These are phyloP conservation scores for Oldenlandia corymbosa DNA, from an alignment of 257 asterid genomes.

Conservation along the genomic window DNA sequence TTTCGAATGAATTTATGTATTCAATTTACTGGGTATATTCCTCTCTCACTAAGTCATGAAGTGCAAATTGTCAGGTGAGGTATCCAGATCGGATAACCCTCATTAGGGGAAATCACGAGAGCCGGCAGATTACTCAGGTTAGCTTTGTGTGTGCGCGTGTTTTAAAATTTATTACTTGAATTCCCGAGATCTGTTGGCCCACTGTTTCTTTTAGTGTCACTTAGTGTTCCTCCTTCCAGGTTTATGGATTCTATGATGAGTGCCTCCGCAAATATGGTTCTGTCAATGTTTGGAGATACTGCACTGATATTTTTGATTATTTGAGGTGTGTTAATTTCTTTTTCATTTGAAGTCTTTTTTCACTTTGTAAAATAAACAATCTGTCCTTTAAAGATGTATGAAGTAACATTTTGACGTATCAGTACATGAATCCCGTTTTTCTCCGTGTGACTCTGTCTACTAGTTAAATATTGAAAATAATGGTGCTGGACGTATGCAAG, in stretches of 20 bases:
- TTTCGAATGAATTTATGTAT: neutral
- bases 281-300: constrained; percentile 95
- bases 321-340: constrained; percentile 55
- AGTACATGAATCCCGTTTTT: neutral
- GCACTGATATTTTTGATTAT: constrained; percentile 95
- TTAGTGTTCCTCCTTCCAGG: constrained; percentile 44
- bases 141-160: neutral
- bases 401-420: too few relatives aligned
- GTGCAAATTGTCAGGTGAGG: constrained; percentile 55
- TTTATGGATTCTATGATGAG: constrained; percentile 97
- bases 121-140: constrained; percentile 99
- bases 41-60: constrained; percentile 1
- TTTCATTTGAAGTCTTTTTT: neutral
- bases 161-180: too few relatives aligned
- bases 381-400: too few relatives aligned
- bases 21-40: neutral
- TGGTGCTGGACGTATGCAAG: neutral
- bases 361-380: neutral
- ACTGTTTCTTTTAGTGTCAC: constrained; percentile 10
- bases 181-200: neutral
- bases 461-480: neutral
- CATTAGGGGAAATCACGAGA: constrained; percentile 96
- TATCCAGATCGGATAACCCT: constrained; percentile 97
- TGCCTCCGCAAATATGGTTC: constrained; percentile 95
- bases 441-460: too few relatives aligned